Conservation (phyloP, 2,329 filamentous ascomycete species). For the Fusarium nodosum region DNA sequence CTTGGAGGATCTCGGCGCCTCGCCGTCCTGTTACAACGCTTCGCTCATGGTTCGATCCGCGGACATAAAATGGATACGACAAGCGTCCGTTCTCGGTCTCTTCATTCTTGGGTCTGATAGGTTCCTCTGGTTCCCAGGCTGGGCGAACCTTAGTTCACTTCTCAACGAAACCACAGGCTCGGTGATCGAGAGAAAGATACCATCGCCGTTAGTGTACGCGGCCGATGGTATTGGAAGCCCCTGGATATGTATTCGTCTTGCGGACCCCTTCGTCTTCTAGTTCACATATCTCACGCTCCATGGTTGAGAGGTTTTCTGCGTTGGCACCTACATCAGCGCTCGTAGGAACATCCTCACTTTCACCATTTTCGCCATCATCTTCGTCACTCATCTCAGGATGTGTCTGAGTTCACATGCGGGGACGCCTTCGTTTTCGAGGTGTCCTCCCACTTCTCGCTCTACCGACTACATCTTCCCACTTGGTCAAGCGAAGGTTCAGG, state of each 20-base stretch:
- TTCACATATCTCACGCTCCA: constrained; percentile 60
- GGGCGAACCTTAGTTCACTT: constrained; percentile 44
- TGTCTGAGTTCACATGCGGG: not conserved
- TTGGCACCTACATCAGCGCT: constrained; percentile 30
- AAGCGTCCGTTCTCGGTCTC: constrained; percentile 44
- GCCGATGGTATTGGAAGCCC: constrained; percentile 74
- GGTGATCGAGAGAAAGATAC: constrained; percentile 74
- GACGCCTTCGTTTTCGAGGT: constrained; percentile 27
- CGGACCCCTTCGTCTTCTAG: constrained; percentile 68
- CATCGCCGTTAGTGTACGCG: constrained; percentile 77
- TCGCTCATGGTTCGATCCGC: constrained; percentile 71
- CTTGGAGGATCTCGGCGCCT: constrained; percentile 69
- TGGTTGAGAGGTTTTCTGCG: constrained; percentile 49
- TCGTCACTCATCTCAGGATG: constrained; percentile 49
- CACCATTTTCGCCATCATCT: constrained; percentile 28
- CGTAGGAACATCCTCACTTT: constrained; percentile 39
- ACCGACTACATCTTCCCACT: constrained; percentile 57
- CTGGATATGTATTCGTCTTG: constrained; percentile 74
- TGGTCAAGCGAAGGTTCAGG: constrained; percentile 67
- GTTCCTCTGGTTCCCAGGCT: constrained; percentile 23
- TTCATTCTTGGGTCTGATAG: not conserved
- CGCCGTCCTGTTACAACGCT: constrained; percentile 75
- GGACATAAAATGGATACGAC: constrained; percentile 72
- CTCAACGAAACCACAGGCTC: constrained; percentile 68
- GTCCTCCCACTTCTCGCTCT: constrained; percentile 44